Evolutionary conservation across 2,329 filamentous ascomycete genomes (phyloP).

Genomic region (Kalmusia sp.): DNA sequence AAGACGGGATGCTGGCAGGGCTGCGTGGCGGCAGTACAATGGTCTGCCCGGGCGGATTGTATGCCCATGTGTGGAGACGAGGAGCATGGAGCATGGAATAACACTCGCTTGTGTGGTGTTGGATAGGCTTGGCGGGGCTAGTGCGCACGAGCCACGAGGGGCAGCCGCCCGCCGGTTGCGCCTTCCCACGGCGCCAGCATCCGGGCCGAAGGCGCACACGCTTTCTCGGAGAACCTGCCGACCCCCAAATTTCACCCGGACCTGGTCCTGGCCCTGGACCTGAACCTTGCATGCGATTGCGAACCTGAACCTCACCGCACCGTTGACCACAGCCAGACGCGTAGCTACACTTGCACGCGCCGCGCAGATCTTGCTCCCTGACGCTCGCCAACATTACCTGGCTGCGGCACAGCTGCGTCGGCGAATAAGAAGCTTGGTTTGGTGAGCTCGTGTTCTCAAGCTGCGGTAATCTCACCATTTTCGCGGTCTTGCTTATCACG

Average conservation of each 20-base stretch:
- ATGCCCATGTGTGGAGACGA: not conserved
- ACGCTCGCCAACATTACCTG: too few relatives aligned
- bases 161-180: not conserved
- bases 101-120: constrained; percentile 6
- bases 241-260: too few relatives aligned
- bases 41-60: not conserved
- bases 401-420: too few relatives aligned
- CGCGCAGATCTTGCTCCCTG: too few relatives aligned
- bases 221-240: not conserved
- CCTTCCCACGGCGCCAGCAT: not conserved
- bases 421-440: too few relatives aligned
- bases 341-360: too few relatives aligned
- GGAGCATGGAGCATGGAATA: not conserved
- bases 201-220: not conserved
- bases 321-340: too few relatives aligned
- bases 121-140: not conserved
- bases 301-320: too few relatives aligned
- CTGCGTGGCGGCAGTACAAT: not conserved
- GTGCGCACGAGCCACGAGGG: not conserved
- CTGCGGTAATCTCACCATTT: too few relatives aligned
- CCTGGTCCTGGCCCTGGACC: too few relatives aligned
- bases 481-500: constrained; percentile 1
- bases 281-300: too few relatives aligned
- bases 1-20: not conserved
- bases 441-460: too few relatives aligned